Evolutionary conservation across 805 yeast genomes (phyloP), one percentile per base, ranked within the genome.

Genomic region (Wickerhamomyces alni): DNA sequence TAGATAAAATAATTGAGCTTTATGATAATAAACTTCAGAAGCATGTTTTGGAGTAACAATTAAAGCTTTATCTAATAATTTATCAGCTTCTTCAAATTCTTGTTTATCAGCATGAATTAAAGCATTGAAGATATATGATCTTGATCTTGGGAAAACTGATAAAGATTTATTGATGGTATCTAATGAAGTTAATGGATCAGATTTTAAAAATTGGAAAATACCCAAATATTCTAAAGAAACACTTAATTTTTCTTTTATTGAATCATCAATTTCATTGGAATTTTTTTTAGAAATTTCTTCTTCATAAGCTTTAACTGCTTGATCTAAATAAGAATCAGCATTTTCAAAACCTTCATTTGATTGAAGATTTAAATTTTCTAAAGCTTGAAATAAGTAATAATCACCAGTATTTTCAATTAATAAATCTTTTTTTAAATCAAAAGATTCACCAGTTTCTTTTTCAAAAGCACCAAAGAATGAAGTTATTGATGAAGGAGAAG

Each of bases 401-500:
- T 82, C 84, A 46, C 81, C 84, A 31, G 80, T 68, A 42, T 74
- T 79, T 39, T 66, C 68, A 45, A 30, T 41, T 31, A 30, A 35
- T 29, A 44, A 44, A 21, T 45, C 40, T 70, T 74, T 46, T 78
- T 72, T 37, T 67, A 69, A 38, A 53, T 58, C 43, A 72, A 76
- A 44, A 75, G 72, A 22, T 22, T 37, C 37, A 41, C 72, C 49
- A 42, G 69, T 39, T 59, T 80, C 80, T 51, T 74, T 67, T 41
- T 69, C 69, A 65, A 87, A 89, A n/a, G 96, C 88, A 51, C 87
- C 85, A 54, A 89, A 81, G 72, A 88, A 89, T 2, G 97, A 81
- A 36, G 86, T 75, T 55, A 87, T 69, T 40, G 94, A 82, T 18
- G 95, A 77, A 37, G 89, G 78, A 13, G 95, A 82, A 35, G 96